phyloP scores from a whole-genome alignment of 2,329 filamentous ascomycete genomes.

The Ceratocystis diversiconidia region DNA sequence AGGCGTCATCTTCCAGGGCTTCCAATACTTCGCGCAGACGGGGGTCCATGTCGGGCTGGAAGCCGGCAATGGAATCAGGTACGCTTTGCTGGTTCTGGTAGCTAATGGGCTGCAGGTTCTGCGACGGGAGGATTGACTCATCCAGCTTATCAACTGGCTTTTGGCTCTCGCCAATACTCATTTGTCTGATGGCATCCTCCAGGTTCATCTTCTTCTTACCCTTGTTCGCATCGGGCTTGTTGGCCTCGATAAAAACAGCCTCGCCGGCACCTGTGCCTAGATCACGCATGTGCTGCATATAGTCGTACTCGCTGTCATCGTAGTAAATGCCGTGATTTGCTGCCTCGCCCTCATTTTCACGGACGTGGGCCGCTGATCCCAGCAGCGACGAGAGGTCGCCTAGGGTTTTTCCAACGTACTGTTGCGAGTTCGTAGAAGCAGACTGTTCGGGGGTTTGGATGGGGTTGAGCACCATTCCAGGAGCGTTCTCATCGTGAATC shows the following conservation, averaged over 20 bases:
- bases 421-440: slow-evolving; percentile 27
- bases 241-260: slow-evolving; percentile 70
- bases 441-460: slow-evolving; percentile 29
- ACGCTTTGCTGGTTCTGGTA: slow-evolving; percentile 91
- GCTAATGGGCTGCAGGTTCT: slow-evolving; percentile 59
- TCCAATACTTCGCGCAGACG: slow-evolving; percentile 79
- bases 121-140: slow-evolving; percentile 62
- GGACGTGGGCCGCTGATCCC: slow-evolving; percentile 51
- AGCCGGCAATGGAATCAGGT: slow-evolving; percentile 80
- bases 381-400: slow-evolving; percentile 66
- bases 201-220: slow-evolving; percentile 62
- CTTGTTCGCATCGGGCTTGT: slow-evolving; percentile 42
- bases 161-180: slow-evolving; percentile 36
- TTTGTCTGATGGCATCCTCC: slow-evolving; percentile 63
- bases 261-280: slow-evolving; percentile 55
- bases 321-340: slow-evolving; percentile 87
- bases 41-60: slow-evolving; percentile 97
- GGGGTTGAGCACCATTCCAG: slow-evolving; percentile 79
- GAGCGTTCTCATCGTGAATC: slow-evolving; percentile 80
- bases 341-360: slow-evolving; percentile 88
- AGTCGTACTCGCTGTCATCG: slow-evolving; percentile 93
- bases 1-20: slow-evolving; percentile 88
- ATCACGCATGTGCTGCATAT: slow-evolving; percentile 97
- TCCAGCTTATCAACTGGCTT: slow-evolving; percentile 47
- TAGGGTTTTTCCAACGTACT: slow-evolving; percentile 40